Percentiles rank a stretch among this genome's conserved stretches.
Evolutionary conservation across 108 stramenopile genomes (phyloP).

Genomic region (Pseudonitzschia multistriata): DNA sequence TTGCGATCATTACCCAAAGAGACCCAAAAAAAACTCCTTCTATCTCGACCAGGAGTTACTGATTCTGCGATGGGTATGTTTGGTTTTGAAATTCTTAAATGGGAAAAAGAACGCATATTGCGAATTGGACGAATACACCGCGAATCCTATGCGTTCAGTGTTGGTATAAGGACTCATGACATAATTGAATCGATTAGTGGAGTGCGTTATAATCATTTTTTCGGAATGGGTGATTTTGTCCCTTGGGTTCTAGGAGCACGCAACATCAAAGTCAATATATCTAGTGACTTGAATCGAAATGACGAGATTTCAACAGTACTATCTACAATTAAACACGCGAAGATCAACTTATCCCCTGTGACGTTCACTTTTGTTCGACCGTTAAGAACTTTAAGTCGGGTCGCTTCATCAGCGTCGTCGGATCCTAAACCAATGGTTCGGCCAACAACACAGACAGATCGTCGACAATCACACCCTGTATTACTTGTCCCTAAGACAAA

Average conservation of each 20-base stretch:
- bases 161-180: constrained; percentile 33
- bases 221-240: not conserved
- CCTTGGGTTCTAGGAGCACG: constrained; percentile 25
- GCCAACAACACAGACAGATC: not conserved
- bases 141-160: constrained; percentile 25
- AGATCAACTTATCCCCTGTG: not conserved
- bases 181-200: constrained; percentile 26
- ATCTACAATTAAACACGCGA: constrained; percentile 6
- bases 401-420: not conserved
- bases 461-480: not conserved
- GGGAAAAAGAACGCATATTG: constrained; percentile 23
- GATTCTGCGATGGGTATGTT: not conserved
- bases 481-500: too few relatives aligned
- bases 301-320: not conserved
- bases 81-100: constrained; percentile 38
- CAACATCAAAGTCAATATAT: not conserved
- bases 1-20: too few relatives aligned
- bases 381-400: not conserved
- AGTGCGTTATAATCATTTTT: not conserved
- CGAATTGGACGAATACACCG: constrained; percentile 31
- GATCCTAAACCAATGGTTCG: not conserved
- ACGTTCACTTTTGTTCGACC: not conserved
- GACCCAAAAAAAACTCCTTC: not conserved
- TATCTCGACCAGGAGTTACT: not conserved
- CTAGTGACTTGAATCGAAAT: not conserved